Evolutionary conservation across 2,329 filamentous ascomycete species (phyloP), one percentile per base, ranked within the genome.

Genomic region (Tolypocladium cylindrosporum): DNA sequence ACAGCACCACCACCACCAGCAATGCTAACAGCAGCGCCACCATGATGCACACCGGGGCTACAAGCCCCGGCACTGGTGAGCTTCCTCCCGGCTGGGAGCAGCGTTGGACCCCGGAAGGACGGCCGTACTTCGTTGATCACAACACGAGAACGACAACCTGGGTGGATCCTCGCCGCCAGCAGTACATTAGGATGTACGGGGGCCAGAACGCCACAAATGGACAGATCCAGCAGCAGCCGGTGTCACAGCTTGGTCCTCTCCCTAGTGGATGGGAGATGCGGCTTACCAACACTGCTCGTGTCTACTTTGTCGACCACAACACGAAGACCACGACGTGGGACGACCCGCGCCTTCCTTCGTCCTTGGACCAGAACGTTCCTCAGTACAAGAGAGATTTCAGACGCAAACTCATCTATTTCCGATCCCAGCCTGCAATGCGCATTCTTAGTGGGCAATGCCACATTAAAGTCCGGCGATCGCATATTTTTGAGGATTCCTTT

Each of bases 241-340:
- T 99, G 2, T 97, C 94, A 2, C 94, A 99, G 72, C 83, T 99
- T 52, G 94, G 94, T 4, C 94, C 94, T 34, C 75, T 99, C 54
- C 94, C 94, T 3, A 97, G 94, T 68, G 94, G 94, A 3, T 99
- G 94, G 94, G 94, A 99, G 79, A 99, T 99, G 94, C 90, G 94
- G 60, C 85, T 99, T 55, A 99, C 94, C 56, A 97, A 99, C 74
- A 99, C 94, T 16, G 94, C 94, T 36, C 84, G 94, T 60, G 94
- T 99, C 19, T 99, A 99, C 76, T 99, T 99, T 73, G 94, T 99
- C 51, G 94, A 99, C 69, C 94, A 99, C 77, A 99, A 99, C 76
- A 99, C 94, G 51, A 99, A 99, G 80, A 99, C 94, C 0, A 99
- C 94, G 4, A 99, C 94, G 1, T 99, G 94, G 94, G 94, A 99